Percentiles rank a stretch among this genome's conserved stretches.
Evolutionary conservation across 2,329 filamentous ascomycete species (phyloP).

Genomic region (Cordyceps militaris): DNA sequence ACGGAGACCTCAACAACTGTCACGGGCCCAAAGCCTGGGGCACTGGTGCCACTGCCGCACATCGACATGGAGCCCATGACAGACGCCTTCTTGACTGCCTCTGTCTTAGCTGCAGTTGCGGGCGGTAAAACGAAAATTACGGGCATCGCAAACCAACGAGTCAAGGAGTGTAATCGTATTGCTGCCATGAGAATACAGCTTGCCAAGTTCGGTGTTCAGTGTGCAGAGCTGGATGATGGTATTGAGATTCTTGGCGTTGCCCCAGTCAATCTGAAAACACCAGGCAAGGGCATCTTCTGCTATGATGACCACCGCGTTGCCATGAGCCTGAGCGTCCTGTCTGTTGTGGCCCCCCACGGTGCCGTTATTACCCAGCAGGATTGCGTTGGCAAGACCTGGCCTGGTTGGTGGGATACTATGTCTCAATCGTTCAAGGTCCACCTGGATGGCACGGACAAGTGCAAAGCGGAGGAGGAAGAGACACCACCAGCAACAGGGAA

Average conservation of each 20-base stretch:
- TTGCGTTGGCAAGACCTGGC: slow-evolving; percentile 96
- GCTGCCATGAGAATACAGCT: slow-evolving; percentile 91
- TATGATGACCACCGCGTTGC: slow-evolving; percentile 97
- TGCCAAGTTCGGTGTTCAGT: slow-evolving; percentile 83
- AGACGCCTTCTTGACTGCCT: slow-evolving; percentile 93
- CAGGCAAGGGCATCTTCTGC: slow-evolving; percentile 69
- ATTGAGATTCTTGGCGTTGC: slow-evolving; percentile 62
- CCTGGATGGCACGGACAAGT: slow-evolving; percentile 65
- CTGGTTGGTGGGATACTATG: slow-evolving; percentile 94
- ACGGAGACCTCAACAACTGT: slow-evolving; percentile 83
- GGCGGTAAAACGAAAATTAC: slow-evolving; percentile 77
- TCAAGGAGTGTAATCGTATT: slow-evolving; percentile 98
- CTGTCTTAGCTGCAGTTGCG: slow-evolving; percentile 84
- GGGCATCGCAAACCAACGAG: slow-evolving; percentile 94
- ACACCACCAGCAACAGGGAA: slow-evolving; percentile 2
- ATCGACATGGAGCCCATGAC: slow-evolving; percentile 99
- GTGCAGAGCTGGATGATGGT: slow-evolving; percentile 87
- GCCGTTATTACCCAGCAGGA: slow-evolving; percentile 82
- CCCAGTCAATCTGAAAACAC: slow-evolving; percentile 41
- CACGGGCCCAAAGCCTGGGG: slow-evolving; percentile 71
- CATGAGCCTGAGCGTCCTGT: slow-evolving; percentile 94
- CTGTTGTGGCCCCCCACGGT: slow-evolving; percentile 61
- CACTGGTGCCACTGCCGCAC: slow-evolving; percentile 66
- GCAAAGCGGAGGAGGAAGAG: slow-evolving; percentile 15
- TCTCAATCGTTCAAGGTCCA: slow-evolving; percentile 68